These are phyloP conservation scores for Pulveroboletus sp. DNA, from an alignment of 768 basidiomycete species.

Conservation along the genomic window DNA sequence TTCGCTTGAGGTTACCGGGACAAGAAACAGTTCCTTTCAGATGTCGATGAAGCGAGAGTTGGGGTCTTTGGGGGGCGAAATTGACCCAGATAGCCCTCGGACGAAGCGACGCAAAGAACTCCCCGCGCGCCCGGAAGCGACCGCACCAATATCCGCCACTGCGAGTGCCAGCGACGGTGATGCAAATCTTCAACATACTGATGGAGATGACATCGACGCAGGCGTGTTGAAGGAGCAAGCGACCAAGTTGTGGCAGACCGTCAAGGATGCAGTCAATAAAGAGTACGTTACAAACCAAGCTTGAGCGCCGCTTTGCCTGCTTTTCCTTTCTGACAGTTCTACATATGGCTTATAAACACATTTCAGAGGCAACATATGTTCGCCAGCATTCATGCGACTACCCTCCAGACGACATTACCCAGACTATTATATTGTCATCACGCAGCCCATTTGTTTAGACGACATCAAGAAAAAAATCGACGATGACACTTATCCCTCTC, in stretches of 20 bases:
- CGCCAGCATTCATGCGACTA: conserved; percentile 62
- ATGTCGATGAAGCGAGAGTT: conserved; percentile 53
- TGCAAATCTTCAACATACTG: conserved; percentile 15
- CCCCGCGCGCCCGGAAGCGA: conserved; percentile 38
- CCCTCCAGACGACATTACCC: conserved; percentile 72
- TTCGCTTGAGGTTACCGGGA: conserved; percentile 24
- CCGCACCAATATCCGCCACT: conserved; percentile 35
- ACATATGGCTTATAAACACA: conserved; percentile 28
- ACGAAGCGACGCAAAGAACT: conserved; percentile 50
- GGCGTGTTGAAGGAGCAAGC: conserved; percentile 58
- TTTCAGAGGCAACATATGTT: conserved; percentile 59
- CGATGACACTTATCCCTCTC: conserved; percentile 50
- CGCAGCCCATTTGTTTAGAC: conserved; percentile 79
- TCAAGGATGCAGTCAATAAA: conserved; percentile 82
- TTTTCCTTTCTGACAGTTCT: conserved; percentile 41
- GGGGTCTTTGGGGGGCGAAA: conserved; percentile 34
- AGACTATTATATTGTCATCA: conserved; percentile 82
- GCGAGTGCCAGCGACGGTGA: conserved; percentile 27
- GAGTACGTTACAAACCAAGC: conserved; percentile 66
- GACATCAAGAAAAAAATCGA: conserved; percentile 84
- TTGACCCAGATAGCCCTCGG: conserved; percentile 44
- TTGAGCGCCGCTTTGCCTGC: conserved; percentile 36
- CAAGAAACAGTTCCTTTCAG: conserved; percentile 14
- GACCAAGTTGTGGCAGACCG: conserved; percentile 67
- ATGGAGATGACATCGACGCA: conserved; percentile 24